These are phyloP conservation scores for Xylaria hypoxylon DNA, from an alignment of 2,329 filamentous ascomycete genomes.

Conservation along the genomic window DNA sequence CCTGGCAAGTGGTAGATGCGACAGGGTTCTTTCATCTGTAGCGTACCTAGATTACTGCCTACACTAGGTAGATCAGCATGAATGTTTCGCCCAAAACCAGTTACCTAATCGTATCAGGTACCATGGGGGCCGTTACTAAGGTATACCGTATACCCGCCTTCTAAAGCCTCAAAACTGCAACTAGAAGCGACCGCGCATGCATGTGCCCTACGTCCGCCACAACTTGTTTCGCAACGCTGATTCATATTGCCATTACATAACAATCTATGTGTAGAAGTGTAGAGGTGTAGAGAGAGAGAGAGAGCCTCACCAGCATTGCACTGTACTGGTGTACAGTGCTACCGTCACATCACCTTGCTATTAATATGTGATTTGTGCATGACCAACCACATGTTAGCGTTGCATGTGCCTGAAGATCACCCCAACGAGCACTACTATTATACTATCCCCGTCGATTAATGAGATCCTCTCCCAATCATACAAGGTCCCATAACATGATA, in stretches of 20 bases:
- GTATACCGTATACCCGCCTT: not conserved
- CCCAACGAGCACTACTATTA: not conserved
- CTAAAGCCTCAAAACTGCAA: conserved; percentile 5
- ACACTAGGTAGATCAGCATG: conserved; percentile 28
- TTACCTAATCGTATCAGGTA: conserved; percentile 1
- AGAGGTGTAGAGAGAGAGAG: not conserved
- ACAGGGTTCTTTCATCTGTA: conserved; percentile 25
- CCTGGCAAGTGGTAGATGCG: conserved; percentile 12
- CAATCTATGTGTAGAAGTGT: not conserved
- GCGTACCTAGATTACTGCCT: too few relatives aligned
- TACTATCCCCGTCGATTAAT: conserved; percentile 14
- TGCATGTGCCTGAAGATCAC: conserved; percentile 35
- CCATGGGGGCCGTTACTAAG: not conserved
- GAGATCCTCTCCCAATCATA: conserved; percentile 13
- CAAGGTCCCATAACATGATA: conserved; percentile 1
- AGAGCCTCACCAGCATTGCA: conserved; percentile 12
- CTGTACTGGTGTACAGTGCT: conserved; percentile 9
- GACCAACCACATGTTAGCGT: conserved; percentile 26
- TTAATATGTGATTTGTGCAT: conserved; percentile 33
- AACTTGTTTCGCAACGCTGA: not conserved
- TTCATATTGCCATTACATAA: conserved; percentile 7
- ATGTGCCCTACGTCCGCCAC: not conserved
- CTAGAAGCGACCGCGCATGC: conserved; percentile 9
- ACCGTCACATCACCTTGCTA: conserved; percentile 34
- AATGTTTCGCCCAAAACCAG: conserved; percentile 2